phyloP scores from a whole-genome alignment of 1,284 basidiomycete species.

The Volvariella volvacea region DNA sequence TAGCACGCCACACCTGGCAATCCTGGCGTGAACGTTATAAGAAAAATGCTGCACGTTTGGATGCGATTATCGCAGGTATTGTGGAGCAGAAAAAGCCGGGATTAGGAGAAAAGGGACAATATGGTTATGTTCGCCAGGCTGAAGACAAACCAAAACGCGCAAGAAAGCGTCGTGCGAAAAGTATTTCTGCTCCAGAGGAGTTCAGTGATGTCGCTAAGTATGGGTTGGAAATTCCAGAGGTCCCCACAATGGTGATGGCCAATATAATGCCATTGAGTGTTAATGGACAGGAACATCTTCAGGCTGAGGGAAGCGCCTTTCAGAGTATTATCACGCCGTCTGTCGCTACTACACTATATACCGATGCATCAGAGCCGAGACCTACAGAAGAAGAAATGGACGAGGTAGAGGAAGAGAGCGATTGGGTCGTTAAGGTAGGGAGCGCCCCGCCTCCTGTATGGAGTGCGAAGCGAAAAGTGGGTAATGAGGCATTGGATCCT shows the following conservation, averaged over 20 bases:
- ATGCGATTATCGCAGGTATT: slow-evolving; percentile 52
- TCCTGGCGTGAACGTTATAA: slow-evolving; percentile 84
- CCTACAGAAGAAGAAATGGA: slow-evolving; percentile 49
- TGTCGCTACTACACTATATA: background rate
- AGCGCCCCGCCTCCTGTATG: slow-evolving; percentile 57
- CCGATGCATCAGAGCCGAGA: slow-evolving; percentile 6
- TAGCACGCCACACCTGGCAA: slow-evolving; percentile 78
- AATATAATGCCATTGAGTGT: background rate
- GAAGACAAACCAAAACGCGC: slow-evolving; percentile 57
- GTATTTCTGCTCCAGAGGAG: slow-evolving; percentile 16
- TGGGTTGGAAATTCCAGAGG: background rate
- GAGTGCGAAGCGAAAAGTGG: slow-evolving; percentile 46
- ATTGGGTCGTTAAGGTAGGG: slow-evolving; percentile 62
- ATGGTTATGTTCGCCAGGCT: slow-evolving; percentile 65
- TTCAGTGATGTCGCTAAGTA: slow-evolving; percentile 12
- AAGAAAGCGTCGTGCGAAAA: slow-evolving; percentile 34
- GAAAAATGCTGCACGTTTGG: slow-evolving; percentile 65
- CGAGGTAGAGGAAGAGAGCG: slow-evolving; percentile 47
- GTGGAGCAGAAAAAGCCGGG: slow-evolving; percentile 61
- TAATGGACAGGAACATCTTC: slow-evolving; percentile 6
- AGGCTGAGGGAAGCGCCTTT: slow-evolving; percentile 4
- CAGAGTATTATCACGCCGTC: background rate
- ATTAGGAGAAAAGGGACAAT: slow-evolving; percentile 68
- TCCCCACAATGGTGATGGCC: slow-evolving; percentile 1
- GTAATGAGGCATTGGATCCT: slow-evolving; percentile 29